Evolutionary conservation across 2,329 filamentous ascomycete genomes (phyloP), one percentile per base, ranked within the genome.

Genomic region (Fonsecaea monophora): DNA sequence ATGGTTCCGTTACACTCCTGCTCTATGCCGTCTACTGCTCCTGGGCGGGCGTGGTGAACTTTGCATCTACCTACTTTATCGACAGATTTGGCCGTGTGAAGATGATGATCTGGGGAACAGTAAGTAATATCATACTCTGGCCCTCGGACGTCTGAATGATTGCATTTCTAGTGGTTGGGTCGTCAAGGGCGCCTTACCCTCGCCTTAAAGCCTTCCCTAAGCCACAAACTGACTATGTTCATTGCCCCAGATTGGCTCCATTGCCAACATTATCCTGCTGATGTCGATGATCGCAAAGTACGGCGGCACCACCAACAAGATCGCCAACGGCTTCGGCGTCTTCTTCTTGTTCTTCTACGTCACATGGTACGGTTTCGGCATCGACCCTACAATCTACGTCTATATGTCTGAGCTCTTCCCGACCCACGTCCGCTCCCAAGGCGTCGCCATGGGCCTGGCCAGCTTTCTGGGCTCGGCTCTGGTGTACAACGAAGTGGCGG

Each of bases 341-440:
- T 78, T 79, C 65, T 79, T 80, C 70, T 71, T 78, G 40, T 80
- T 77, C 70, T 74, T 79, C 67, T 79, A 75, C 61, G 76, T 78
- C 40, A 68, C 76, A 58, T 81, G 75, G 70, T 81, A 78, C 75
- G 76, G 74, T 45, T 80, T 77, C 37, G 18, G 18, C n/a, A 21
- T 53, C 6, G 48, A 53, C 12, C 18, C 18, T 7, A 21, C 48
- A 4, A 21, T 32, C 8, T 53, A 25, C 48, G 18, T 53, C 5
- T 53, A 53, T n/a, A 8, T 53, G 48, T 21, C 18, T 7, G 48
- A 53, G 48, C 18, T 53, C 5, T 53, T 53, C 48, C 48, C 48
- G 6, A 53, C 18, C 3, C 48, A 53, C 48, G 25, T 53, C 13
- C 48, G 48, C 48, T 4, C 48, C 9, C 48, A 8, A 13, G 48